phyloP scores from a whole-genome alignment of 192 early-diverging fungal species.

The Gorgonomyces haynaldii region DNA sequence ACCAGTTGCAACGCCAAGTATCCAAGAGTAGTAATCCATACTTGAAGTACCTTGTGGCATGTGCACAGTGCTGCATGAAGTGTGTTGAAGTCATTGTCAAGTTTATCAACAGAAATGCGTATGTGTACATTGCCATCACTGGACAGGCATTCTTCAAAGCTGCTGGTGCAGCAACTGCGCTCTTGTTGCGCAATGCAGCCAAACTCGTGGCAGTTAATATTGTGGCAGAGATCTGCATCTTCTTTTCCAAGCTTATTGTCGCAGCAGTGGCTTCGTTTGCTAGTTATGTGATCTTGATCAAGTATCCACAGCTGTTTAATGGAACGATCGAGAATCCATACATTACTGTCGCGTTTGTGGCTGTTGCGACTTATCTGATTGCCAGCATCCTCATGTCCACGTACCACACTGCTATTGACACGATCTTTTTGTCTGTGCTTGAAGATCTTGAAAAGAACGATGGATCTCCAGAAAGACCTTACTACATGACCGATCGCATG shows the following conservation, averaged over 20 bases:
- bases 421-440: conserved; percentile 44
- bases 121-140: conserved; percentile 37
- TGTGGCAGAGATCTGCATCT: background rate
- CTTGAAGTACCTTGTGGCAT: conserved; percentile 22
- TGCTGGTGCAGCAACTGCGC: conserved; percentile 13
- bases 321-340: background rate
- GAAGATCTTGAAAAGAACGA: conserved; percentile 46
- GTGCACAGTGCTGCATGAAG: conserved; percentile 31
- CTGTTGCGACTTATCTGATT: conserved; percentile 21
- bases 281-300: background rate
- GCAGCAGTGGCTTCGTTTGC: background rate
- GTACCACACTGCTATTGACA: conserved; percentile 37
- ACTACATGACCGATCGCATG: conserved; percentile 33
- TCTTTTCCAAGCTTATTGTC: conserved; percentile 4
- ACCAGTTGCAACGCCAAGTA: conserved; percentile 19
- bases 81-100: conserved; percentile 33
- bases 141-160: conserved; percentile 39
- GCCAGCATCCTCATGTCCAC: conserved; percentile 28
- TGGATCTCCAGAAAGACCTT: conserved; percentile 33
- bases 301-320: background rate
- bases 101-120: conserved; percentile 48
- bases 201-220: background rate
- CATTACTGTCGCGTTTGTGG: conserved; percentile 1
- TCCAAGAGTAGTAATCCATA: conserved; percentile 14
- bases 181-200: conserved; percentile 1